Conservation (phyloP, 345 rosid species). For the Populus deltoides region DNA sequence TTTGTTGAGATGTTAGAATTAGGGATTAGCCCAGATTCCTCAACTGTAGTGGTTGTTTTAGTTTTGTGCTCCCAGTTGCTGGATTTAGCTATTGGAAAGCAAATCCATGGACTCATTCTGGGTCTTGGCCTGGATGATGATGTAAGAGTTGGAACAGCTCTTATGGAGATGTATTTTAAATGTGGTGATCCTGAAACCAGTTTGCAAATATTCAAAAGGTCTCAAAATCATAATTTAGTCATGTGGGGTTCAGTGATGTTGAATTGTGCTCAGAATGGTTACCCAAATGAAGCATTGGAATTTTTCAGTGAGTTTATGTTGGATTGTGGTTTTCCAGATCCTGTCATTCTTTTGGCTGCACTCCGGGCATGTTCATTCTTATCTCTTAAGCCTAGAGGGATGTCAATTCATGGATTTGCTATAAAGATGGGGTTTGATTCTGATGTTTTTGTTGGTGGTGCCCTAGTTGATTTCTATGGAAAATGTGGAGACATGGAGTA, state of each 20-base stretch:
- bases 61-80: slow-evolving; percentile 32
- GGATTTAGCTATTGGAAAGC: slow-evolving; percentile 28
- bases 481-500: slow-evolving; percentile 36
- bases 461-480: slow-evolving; percentile 47
- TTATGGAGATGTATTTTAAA: slow-evolving; percentile 44
- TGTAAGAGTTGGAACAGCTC: slow-evolving; percentile 35
- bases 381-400: slow-evolving; percentile 30
- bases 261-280: slow-evolving; percentile 29
- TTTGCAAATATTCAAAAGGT: slow-evolving; percentile 31
- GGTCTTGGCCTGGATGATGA: slow-evolving; percentile 35
- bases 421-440: slow-evolving; percentile 29
- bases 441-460: slow-evolving; percentile 39
- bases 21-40: slow-evolving; percentile 37
- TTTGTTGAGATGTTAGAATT: slow-evolving; percentile 35
- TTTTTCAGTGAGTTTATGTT: slow-evolving; percentile 31
- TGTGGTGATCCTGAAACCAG: slow-evolving; percentile 36
- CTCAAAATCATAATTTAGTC: slow-evolving; percentile 26
- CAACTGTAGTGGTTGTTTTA: slow-evolving; percentile 37
- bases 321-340: slow-evolving; percentile 36
- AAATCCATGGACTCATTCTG: slow-evolving; percentile 34
- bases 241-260: slow-evolving; percentile 45
- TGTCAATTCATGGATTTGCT: slow-evolving; percentile 39
- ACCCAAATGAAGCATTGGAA: slow-evolving; percentile 29
- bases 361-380: slow-evolving; percentile 43
- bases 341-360: slow-evolving; percentile 34